Base-by-base conservation (phyloP, 805 yeast species). In the Hanseniaspora clermontiae region DNA sequence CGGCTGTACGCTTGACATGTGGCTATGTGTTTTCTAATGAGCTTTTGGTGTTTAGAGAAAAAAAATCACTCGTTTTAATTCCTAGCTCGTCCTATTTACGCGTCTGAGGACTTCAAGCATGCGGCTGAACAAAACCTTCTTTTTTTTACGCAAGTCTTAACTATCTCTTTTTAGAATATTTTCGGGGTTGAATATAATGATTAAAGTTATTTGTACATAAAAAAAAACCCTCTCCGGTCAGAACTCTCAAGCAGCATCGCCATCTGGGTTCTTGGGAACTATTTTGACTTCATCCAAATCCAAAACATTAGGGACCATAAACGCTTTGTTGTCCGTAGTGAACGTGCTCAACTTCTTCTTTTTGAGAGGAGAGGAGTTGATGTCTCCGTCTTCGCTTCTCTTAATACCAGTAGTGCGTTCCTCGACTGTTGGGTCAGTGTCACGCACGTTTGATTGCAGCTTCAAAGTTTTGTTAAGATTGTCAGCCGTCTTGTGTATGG, bases 401-500 rank as follows among this genome's bases (percentile, higher is more conserved):
- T 36, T 46, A 5, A 19, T 19, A 19, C 38, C 29, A 15, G 15
- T 46, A 34, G 12, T 14, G 10, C 14, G 40, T 4, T 39, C 57
- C 3, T 29, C 38, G 8, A 29, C 31, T 15, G 14, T 5, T 3
- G 38, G 14, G 5, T 42, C 50, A 9, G 17, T 20, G 32, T 24
- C 45, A 9, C 57, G 46, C 24, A 53, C 4, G 43, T 53, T 53
- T 9, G 57, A 53, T 27, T 50, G 43, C 14, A 40, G 53, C 38
- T 39, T 53, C 27, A 53, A 39, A n/a, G 51, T 29, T 19, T 43
- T 45, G n/a, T 37, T 40, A 3, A 54, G 27, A 3, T 29, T 40
- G 3, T 45, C 49, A 7, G 51, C 19, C 36, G 48, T n/a, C 20
- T 47, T 39, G 24, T 40, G 51, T 2, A 43, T 53, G 17, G 68